Evolutionary conservation across 257 asterid species (phyloP).

Genomic region (Thymus mandschuricus): DNA sequence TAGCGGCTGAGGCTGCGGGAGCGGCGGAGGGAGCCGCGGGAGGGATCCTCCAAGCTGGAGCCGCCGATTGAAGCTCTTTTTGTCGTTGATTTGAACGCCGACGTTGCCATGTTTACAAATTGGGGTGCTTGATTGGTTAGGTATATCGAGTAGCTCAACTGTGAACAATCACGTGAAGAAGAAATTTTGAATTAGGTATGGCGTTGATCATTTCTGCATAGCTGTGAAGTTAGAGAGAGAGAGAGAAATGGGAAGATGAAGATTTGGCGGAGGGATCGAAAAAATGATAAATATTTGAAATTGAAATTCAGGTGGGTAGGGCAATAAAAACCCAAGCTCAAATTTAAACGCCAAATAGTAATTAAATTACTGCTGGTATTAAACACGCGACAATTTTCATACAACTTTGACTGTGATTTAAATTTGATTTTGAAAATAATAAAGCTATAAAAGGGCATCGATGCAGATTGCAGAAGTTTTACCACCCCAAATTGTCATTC

Average conservation of each 20-base stretch:
- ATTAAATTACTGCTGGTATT: neutral
- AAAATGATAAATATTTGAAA: constrained; percentile 33
- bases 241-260: constrained; percentile 24
- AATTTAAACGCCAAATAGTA: neutral
- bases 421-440: neutral
- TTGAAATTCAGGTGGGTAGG: constrained; percentile 26
- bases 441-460: no score
- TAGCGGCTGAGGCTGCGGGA: constrained; percentile 51
- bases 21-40: constrained; percentile 47
- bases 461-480: no score
- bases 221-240: constrained; percentile 26
- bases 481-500: no score
- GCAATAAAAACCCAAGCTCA: neutral
- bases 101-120: constrained; percentile 63
- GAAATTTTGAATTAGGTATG: constrained; percentile 28
- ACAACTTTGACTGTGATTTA: neutral
- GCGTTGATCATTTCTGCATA: constrained; percentile 13
- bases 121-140: neutral
- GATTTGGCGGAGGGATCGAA: constrained; percentile 39
- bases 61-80: constrained; percentile 55
- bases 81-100: constrained; percentile 79
- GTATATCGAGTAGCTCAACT: neutral
- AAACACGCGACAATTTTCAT: neutral
- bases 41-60: constrained; percentile 47
- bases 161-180: constrained; percentile 12